These are phyloP conservation scores for Lathyrus oleraceus DNA, from an alignment of 306 rosid genomes.

Conservation along the genomic window DNA sequence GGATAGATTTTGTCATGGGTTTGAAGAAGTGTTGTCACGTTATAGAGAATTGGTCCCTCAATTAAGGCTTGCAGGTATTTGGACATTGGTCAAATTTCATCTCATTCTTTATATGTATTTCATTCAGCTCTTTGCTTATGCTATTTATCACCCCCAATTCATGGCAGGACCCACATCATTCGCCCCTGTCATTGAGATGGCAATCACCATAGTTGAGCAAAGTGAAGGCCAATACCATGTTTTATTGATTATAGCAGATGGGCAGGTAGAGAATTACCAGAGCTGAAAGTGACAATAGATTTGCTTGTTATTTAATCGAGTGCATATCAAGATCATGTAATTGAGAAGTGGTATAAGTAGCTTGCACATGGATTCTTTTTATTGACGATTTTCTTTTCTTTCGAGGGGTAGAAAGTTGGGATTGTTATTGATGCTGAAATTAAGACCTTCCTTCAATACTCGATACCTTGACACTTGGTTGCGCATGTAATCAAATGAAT, in stretches of 20 bases:
- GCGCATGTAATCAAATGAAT: slow-evolving; percentile 1
- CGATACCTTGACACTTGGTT: background rate
- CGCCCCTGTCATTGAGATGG: slow-evolving; percentile 94
- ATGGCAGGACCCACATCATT: slow-evolving; percentile 92
- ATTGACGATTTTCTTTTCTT: slow-evolving; percentile 1
- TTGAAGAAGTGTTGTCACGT: slow-evolving; percentile 82
- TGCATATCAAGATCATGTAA: background rate
- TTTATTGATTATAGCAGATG: slow-evolving; percentile 87
- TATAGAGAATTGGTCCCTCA: slow-evolving; percentile 83
- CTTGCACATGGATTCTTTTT: background rate
- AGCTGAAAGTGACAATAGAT: background rate
- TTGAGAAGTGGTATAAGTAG: slow-evolving; percentile 8
- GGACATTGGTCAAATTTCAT: slow-evolving; percentile 21
- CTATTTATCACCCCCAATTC: slow-evolving; percentile 22
- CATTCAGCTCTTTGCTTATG: slow-evolving; percentile 20
- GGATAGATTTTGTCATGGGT: slow-evolving; percentile 85
- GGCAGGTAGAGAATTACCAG: slow-evolving; percentile 62
- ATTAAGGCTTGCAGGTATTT: slow-evolving; percentile 82
- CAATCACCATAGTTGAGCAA: slow-evolving; percentile 86
- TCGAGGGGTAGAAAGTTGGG: background rate
- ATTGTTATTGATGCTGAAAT: slow-evolving; percentile 17
- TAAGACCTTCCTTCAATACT: slow-evolving; percentile 14
- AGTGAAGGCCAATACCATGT: slow-evolving; percentile 97
- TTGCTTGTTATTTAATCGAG: background rate
- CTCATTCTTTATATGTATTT: background rate